A percentile compares a stretch with the other conserved stretches of the same genome.
These are phyloP conservation scores for Cercospora brassicicola DNA, from an alignment of 2,329 filamentous ascomycete species.

Conservation along the genomic window DNA sequence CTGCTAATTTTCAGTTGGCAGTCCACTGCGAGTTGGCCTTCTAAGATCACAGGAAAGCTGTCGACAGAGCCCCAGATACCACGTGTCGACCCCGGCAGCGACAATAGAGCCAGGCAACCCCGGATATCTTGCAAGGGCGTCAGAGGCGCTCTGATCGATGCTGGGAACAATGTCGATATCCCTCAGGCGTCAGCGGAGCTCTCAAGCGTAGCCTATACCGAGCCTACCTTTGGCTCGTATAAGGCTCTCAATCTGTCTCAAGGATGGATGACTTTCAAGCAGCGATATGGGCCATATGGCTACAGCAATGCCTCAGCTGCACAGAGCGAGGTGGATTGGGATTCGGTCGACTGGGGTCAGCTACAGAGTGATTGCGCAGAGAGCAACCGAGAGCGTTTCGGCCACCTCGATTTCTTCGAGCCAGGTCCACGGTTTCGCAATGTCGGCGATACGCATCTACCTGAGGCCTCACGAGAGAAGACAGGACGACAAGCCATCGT, in stretches of 20 bases:
- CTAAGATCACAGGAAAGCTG: not conserved
- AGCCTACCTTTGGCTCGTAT: not conserved
- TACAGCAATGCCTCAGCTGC: not conserved
- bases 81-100: not conserved
- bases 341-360: not conserved
- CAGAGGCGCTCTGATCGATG: not conserved
- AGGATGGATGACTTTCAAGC: not conserved
- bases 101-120: not conserved
- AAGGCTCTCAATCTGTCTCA: not conserved
- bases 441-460: not conserved
- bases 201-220: not conserved
- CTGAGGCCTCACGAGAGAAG: not conserved
- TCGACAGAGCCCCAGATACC: not conserved
- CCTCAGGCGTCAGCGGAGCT: not conserved
- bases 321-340: not conserved
- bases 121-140: not conserved
- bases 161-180: not conserved
- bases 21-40: not conserved
- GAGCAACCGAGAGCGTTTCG: not conserved
- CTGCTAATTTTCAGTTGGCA: not conserved
- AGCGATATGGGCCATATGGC: not conserved
- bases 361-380: not conserved
- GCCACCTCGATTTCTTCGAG: not conserved
- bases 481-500: slow-evolving; percentile 46
- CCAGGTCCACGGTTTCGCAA: slow-evolving; percentile 48